Evolutionary conservation across 2,329 filamentous ascomycete genomes (phyloP).

Genomic region (Colletotrichum shisoi): DNA sequence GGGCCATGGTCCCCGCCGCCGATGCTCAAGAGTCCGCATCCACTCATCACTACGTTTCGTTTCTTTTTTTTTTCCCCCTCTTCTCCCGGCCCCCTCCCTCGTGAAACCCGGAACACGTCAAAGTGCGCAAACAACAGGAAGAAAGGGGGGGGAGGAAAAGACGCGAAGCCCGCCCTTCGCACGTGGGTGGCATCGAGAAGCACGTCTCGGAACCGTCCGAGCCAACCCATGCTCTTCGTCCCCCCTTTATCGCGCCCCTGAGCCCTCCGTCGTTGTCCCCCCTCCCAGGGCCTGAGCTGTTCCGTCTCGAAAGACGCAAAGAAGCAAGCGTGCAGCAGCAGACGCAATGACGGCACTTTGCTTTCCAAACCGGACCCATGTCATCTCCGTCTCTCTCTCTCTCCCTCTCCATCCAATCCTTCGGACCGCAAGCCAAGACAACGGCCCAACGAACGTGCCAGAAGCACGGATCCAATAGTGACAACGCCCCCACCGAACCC

Average conservation of each 20-base stretch:
- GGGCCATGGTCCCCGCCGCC: background rate
- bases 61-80: background rate
- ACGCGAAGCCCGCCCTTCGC: background rate
- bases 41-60: background rate
- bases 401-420: background rate
- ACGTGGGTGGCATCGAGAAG: slow-evolving; percentile 2
- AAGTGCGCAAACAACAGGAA: background rate
- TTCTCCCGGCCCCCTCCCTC: background rate
- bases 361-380: background rate
- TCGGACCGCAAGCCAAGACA: background rate
- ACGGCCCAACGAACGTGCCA: background rate
- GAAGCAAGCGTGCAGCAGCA: background rate
- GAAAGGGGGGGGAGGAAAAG: background rate
- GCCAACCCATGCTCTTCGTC: background rate
- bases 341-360: background rate
- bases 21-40: background rate
- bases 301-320: background rate
- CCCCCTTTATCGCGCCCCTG: background rate
- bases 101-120: background rate
- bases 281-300: background rate
- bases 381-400: background rate
- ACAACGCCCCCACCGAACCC: background rate
- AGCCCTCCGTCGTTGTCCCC: no score
- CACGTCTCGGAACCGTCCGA: background rate
- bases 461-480: background rate